phyloP scores from a whole-genome alignment of 106 monocot genomes.

The Cymbidium sinense region DNA sequence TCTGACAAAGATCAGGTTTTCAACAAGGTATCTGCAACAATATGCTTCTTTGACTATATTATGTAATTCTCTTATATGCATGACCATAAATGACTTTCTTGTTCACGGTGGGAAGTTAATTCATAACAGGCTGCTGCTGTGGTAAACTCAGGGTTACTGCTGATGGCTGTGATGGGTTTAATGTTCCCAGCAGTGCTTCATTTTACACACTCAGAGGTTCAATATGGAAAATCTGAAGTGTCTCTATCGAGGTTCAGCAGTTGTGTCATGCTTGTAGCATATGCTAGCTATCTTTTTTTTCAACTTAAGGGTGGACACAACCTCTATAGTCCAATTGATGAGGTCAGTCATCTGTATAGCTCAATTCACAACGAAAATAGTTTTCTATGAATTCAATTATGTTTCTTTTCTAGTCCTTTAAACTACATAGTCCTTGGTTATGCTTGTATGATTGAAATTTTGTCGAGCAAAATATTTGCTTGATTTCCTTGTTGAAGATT shows the following conservation, averaged over 20 bases:
- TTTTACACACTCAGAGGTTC: conserved; percentile 88
- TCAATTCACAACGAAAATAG: not conserved
- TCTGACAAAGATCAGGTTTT: conserved; percentile 77
- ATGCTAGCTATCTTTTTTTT: conserved; percentile 89
- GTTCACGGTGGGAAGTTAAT: conserved; percentile 11
- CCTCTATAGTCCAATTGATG: conserved; percentile 57
- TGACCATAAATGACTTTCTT: not conserved
- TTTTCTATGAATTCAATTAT: not conserved
- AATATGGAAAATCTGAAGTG: conserved; percentile 94
- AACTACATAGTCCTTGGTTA: too few relatives aligned
- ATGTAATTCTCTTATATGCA: not conserved
- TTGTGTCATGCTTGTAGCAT: conserved; percentile 90
- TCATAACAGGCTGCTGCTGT: conserved; percentile 73
- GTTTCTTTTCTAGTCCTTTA: not conserved
- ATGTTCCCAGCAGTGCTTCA: conserved; percentile 96
- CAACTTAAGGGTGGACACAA: conserved; percentile 75
- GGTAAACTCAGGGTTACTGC: conserved; percentile 86
- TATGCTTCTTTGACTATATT: not conserved
- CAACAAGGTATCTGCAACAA: conserved; percentile 57
- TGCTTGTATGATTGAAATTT: too few relatives aligned
- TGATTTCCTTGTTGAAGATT: too few relatives aligned
- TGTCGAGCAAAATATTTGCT: too few relatives aligned
- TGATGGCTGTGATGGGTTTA: conserved; percentile 98
- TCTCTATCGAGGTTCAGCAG: conserved; percentile 95
- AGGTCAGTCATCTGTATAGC: conserved; percentile 26